Evolutionary conservation across 2,329 filamentous ascomycete species (phyloP).

Genomic region (Xylaria sp.): DNA sequence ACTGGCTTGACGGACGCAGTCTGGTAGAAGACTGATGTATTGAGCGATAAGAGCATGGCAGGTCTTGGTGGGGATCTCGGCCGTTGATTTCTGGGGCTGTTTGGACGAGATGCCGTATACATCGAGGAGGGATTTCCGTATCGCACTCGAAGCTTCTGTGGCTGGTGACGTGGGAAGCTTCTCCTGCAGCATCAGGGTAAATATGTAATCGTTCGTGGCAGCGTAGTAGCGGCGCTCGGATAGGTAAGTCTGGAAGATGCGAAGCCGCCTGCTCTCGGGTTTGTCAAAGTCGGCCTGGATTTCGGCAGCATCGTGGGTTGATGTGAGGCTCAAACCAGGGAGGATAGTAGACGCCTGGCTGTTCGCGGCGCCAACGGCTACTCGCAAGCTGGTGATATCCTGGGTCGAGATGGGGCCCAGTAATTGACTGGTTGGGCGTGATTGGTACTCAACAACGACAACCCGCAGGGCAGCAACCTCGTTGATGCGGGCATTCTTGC

Average conservation of each 20-base stretch:
- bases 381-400: slow-evolving; percentile 76
- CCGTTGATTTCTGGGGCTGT: slow-evolving; percentile 33
- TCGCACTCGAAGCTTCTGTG: slow-evolving; percentile 36
- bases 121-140: slow-evolving; percentile 41
- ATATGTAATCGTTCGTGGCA: slow-evolving; percentile 64
- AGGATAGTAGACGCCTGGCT: slow-evolving; percentile 62
- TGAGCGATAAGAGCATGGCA: slow-evolving; percentile 53
- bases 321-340: slow-evolving; percentile 54
- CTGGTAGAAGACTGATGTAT: slow-evolving; percentile 54
- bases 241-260: slow-evolving; percentile 74
- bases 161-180: slow-evolving; percentile 34
- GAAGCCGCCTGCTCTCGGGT: slow-evolving; percentile 64
- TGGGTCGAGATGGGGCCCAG: slow-evolving; percentile 75
- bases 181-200: slow-evolving; percentile 55
- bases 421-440: slow-evolving; percentile 74
- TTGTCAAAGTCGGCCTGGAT: slow-evolving; percentile 66
- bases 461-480: slow-evolving; percentile 82
- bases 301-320: slow-evolving; percentile 58
- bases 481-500: slow-evolving; percentile 76
- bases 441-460: slow-evolving; percentile 83
- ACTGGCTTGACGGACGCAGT: slow-evolving; percentile 56
- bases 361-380: slow-evolving; percentile 71
- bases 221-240: slow-evolving; percentile 72
- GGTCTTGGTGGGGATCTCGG: slow-evolving; percentile 43
- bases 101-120: slow-evolving; percentile 43